Evolutionary conservation across 768 basidiomycete genomes (phyloP).

Genomic region (Jaapia argillacea): DNA sequence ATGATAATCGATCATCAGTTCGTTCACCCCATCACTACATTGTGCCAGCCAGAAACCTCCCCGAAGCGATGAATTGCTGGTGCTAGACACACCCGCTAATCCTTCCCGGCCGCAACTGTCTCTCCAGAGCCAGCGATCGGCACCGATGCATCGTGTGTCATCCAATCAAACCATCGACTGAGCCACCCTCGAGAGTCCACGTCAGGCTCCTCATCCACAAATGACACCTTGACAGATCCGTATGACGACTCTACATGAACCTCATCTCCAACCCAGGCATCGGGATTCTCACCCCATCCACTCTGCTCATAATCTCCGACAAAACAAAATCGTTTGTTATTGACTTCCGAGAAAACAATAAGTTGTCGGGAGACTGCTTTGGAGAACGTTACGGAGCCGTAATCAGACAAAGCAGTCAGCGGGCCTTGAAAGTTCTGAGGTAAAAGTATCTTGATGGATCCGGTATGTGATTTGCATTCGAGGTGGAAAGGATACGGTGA

Average conservation of each 20-base stretch:
- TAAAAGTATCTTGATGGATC: neutral
- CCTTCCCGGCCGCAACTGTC: too few species aligned
- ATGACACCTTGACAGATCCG: neutral
- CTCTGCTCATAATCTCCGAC: neutral
- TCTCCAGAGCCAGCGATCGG: too few species aligned
- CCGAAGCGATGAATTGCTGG: too few species aligned
- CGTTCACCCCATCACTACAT: too few species aligned
- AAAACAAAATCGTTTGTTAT: neutral
- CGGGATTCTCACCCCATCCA: neutral
- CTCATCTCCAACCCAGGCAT: neutral
- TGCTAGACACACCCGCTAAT: too few species aligned
- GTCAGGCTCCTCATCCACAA: neutral
- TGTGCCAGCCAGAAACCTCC: too few species aligned
- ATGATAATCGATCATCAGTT: too few species aligned
- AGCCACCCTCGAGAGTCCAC: too few species aligned
- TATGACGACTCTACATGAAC: neutral
- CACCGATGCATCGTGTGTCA: too few species aligned
- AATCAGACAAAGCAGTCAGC: neutral
- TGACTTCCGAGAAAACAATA: too few species aligned
- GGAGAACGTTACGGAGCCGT: neutral
- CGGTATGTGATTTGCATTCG: neutral
- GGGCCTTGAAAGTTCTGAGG: neutral
- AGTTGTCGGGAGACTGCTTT: too few species aligned
- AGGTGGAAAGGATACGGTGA: neutral
- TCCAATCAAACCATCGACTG: too few species aligned